phyloP scores from a whole-genome alignment of 2,329 filamentous ascomycete species.

The Penicillium sp. region DNA sequence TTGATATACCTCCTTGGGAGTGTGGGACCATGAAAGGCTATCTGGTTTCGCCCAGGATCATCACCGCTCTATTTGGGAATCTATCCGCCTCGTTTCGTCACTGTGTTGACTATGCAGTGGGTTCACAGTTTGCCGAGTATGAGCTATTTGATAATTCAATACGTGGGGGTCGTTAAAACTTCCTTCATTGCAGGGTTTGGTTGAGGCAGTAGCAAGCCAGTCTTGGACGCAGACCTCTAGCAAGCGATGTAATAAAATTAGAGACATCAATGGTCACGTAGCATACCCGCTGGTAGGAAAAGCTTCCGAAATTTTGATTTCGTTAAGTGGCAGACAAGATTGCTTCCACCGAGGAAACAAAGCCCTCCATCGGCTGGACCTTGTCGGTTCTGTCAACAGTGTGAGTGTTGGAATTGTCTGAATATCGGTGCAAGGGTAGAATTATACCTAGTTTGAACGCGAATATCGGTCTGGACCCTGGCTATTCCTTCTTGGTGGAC shows the following conservation, averaged over 20 bases:
- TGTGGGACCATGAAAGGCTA: neutral
- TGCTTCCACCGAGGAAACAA: constrained; percentile 60
- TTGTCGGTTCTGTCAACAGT: constrained; percentile 66
- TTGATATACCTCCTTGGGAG: too few species aligned
- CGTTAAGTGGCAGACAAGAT: constrained; percentile 36
- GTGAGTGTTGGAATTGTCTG: neutral
- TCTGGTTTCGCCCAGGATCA: too few species aligned
- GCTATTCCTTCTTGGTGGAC: constrained; percentile 71
- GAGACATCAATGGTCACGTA: neutral
- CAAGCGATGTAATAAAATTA: neutral
- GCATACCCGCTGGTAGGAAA: neutral
- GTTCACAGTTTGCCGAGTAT: too few species aligned
- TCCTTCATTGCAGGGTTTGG: neutral
- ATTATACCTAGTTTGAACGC: constrained; percentile 68
- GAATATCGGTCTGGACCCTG: constrained; percentile 79
- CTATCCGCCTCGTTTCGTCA: neutral
- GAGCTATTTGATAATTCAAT: too few species aligned
- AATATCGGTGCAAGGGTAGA: neutral
- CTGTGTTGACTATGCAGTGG: neutral
- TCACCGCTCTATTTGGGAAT: too few species aligned
- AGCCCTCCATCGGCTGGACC: constrained; percentile 71
- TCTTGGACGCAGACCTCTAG: neutral
- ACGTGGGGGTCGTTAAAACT: neutral
- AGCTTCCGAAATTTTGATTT: neutral
- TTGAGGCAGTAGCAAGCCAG: neutral